Base-by-base conservation (phyloP, 139 green algal genomes). In the Chlorokybus atmophyticus region DNA sequence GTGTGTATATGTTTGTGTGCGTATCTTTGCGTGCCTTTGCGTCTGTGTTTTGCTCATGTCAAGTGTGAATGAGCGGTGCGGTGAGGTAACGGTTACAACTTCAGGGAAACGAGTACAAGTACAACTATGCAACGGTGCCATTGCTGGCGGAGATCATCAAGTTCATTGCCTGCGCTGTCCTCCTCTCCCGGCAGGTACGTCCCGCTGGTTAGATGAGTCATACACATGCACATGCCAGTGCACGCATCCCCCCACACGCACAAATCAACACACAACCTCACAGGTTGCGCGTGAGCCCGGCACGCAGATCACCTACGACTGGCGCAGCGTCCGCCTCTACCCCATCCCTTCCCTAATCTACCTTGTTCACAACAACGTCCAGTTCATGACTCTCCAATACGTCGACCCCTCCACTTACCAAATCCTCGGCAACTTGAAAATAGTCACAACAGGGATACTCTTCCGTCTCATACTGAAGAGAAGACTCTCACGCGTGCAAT, bases 401-500 rank as follows among this genome's bases (percentile, higher is more conserved):
- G 59, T 85, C 35, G 71, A 84, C 61, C 58, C 78, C 0, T 58
- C 73, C 23, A 82, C 76, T 7, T 84, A 77, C 52, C 78, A 85
- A 62, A 83, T 85, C 44, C 59, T 85, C 29, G 69, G 77, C 55
- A 85, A 85, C 60, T 62, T 85, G n/a, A 85, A 85, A 50, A 85
- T 85, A 17, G 55, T 85, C 21, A 79, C 69, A 28, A 85, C 78
- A 1, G 78, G 77, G 4, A 29, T 82, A 21, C 51, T 85, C 27
- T 70, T 82, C 40, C 64, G 77, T 27, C 5, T 77, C 6, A 60
- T 70, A 3, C 40, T 70, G 17, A 29, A 38, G 30, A 21, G 39
- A 4, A 32, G 63, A 28, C 32, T 70, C n/a, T 60, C 40, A 19
- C 23, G 21, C 8, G 23, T 60, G 32, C 55, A 73, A 32, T 75